phyloP scores from a whole-genome alignment of 306 rosid genomes.

The Dalbergia cultrata region DNA sequence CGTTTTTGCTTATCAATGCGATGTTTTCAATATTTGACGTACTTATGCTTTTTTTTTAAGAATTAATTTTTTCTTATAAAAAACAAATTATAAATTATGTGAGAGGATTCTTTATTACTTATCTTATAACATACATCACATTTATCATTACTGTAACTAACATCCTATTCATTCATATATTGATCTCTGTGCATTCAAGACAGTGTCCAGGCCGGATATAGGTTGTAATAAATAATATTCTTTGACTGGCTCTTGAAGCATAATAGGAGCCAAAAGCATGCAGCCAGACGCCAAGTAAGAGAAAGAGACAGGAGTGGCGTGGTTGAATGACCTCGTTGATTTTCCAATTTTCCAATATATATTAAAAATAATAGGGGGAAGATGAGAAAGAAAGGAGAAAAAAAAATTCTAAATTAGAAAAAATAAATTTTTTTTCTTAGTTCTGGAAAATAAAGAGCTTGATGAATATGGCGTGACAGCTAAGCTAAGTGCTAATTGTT shows the following conservation, averaged over 20 bases:
- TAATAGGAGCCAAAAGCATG: slow-evolving; percentile 37
- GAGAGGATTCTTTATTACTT: too few relatives aligned
- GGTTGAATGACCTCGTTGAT: slow-evolving; percentile 45
- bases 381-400: neutral
- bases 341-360: slow-evolving; percentile 38
- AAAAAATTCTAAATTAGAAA: neutral
- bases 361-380: neutral
- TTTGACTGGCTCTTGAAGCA: slow-evolving; percentile 50
- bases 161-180: too few relatives aligned
- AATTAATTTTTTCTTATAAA: too few relatives aligned
- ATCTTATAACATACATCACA: too few relatives aligned
- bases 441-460: neutral
- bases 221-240: slow-evolving; percentile 30
- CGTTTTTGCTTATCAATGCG: too few relatives aligned
- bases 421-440: neutral
- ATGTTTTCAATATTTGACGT: too few relatives aligned
- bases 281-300: slow-evolving; percentile 12
- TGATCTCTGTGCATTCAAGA: too few relatives aligned
- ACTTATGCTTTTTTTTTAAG: too few relatives aligned
- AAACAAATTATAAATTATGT: too few relatives aligned
- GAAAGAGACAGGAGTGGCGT: slow-evolving; percentile 50
- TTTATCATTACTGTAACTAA: too few relatives aligned
- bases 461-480: neutral
- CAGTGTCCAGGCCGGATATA: too few relatives aligned
- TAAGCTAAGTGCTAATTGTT: neutral